phyloP scores from a whole-genome alignment of 331 rosid species.

The Acacia concinna region DNA sequence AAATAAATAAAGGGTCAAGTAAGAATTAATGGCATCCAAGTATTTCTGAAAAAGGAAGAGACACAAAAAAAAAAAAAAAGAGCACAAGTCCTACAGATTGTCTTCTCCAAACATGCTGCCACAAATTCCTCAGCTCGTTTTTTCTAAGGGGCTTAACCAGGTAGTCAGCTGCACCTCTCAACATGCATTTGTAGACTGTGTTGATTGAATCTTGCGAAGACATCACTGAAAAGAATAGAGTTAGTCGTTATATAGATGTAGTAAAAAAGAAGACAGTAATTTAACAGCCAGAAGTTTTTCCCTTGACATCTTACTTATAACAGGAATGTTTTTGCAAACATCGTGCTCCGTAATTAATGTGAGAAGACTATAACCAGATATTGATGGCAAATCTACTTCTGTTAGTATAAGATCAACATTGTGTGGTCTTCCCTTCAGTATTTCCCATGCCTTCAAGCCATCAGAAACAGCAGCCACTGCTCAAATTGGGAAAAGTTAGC shows the following conservation, averaged over 20 bases:
- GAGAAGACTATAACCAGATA: constrained; percentile 92
- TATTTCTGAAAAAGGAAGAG: neutral
- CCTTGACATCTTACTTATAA: constrained; percentile 69
- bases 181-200: constrained; percentile 92
- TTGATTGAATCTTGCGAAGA: constrained; percentile 80
- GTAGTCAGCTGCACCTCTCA: constrained; percentile 93
- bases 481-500: constrained; percentile 32
- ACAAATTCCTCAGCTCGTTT: constrained; percentile 87
- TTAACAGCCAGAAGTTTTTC: constrained; percentile 18
- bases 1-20: constrained; percentile 23
- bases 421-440: constrained; percentile 71
- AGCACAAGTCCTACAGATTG: constrained; percentile 60
- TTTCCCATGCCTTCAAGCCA: constrained; percentile 95
- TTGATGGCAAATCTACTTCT: constrained; percentile 90
- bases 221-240: constrained; percentile 70
- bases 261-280: neutral
- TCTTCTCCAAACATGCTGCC: constrained; percentile 99
- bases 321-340: constrained; percentile 86
- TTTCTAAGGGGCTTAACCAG: constrained; percentile 91
- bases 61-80: neutral
- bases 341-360: constrained; percentile 87
- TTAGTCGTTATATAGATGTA: neutral
- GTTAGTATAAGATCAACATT: constrained; percentile 79
- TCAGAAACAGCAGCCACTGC: constrained; percentile 94
- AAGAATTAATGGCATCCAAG: constrained; percentile 4